Conservation (phyloP, 495 filamentous ascomycete genomes). For the Aspergillus steynii region DNA sequence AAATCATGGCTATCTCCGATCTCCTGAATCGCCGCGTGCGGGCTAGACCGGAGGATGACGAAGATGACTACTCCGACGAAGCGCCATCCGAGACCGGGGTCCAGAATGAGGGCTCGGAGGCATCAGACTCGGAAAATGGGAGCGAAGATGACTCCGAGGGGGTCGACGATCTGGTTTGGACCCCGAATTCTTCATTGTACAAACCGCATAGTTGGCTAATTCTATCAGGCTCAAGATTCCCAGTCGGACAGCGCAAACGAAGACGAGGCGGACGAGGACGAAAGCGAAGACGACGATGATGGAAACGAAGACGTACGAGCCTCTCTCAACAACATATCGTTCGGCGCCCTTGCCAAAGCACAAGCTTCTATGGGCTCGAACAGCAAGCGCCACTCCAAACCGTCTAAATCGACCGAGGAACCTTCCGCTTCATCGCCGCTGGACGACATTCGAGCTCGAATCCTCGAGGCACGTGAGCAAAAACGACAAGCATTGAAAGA, state of each 20-base stretch:
- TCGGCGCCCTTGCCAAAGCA: constrained; percentile 84
- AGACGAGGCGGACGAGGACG: constrained; percentile 27
- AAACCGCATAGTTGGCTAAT: neutral
- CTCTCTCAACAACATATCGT: constrained; percentile 62
- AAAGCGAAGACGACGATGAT: constrained; percentile 20
- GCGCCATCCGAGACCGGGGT: constrained; percentile 26
- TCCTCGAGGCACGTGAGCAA: constrained; percentile 49
- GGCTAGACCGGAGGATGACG: constrained; percentile 57
- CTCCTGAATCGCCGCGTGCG: constrained; percentile 61
- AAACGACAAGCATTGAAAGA: constrained; percentile 37
- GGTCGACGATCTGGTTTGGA: neutral
- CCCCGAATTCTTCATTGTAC: neutral
- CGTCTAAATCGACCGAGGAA: constrained; percentile 14
- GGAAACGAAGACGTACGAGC: constrained; percentile 43
- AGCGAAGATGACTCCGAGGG: neutral
- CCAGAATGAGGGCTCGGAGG: constrained; percentile 24
- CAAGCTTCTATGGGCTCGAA: constrained; percentile 63
- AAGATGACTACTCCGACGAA: constrained; percentile 40
- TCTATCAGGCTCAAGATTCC: constrained; percentile 22
- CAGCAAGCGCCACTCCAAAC: constrained; percentile 28
- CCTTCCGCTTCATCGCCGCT: constrained; percentile 27
- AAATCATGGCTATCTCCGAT: constrained; percentile 47
- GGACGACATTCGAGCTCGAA: constrained; percentile 39
- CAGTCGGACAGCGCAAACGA: constrained; percentile 28
- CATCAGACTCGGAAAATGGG: constrained; percentile 25